phyloP scores from a whole-genome alignment of 331 rosid species.

The Quercus phellos region DNA sequence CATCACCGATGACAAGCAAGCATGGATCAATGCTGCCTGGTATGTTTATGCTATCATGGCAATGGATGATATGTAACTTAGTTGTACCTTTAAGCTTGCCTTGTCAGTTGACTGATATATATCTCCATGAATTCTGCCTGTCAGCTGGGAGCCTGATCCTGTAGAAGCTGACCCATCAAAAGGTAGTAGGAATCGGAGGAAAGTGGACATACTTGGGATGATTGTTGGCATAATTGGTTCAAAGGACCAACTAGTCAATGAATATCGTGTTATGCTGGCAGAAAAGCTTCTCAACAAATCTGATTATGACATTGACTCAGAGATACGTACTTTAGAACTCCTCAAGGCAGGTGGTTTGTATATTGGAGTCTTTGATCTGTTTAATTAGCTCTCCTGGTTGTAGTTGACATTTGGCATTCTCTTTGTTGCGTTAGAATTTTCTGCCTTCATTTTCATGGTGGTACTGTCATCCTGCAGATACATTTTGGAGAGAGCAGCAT shows the following conservation, averaged over 20 bases:
- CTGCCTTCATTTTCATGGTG: constrained; percentile 17
- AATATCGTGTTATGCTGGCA: constrained; percentile 97
- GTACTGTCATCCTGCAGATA: constrained; percentile 49
- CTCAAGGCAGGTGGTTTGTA: constrained; percentile 55
- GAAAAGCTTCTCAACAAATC: constrained; percentile 94
- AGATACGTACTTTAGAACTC: constrained; percentile 91
- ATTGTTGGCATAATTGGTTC: constrained; percentile 93
- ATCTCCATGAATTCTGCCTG: constrained; percentile 16
- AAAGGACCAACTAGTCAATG: constrained; percentile 91
- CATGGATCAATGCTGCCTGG: constrained; percentile 84
- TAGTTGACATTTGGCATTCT: constrained; percentile 1
- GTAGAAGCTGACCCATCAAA: constrained; percentile 94
- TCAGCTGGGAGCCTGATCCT: constrained; percentile 99
- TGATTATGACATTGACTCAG: constrained; percentile 91
- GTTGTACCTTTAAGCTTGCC: constrained; percentile 10
- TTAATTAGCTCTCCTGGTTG: constrained; percentile 11
- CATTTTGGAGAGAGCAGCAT: constrained; percentile 98
- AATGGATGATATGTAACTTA: neutral
- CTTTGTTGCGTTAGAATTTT: constrained; percentile 9
- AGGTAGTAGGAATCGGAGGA: constrained; percentile 83
- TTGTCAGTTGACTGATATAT: constrained; percentile 14
- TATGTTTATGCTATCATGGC: constrained; percentile 22
- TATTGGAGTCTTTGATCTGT: constrained; percentile 2
- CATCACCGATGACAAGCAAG: constrained; percentile 86
- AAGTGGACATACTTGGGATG: constrained; percentile 98